Evolutionary conservation across 495 filamentous ascomycete genomes (phyloP).

Genomic region (Podospora pseudopauciseta): DNA sequence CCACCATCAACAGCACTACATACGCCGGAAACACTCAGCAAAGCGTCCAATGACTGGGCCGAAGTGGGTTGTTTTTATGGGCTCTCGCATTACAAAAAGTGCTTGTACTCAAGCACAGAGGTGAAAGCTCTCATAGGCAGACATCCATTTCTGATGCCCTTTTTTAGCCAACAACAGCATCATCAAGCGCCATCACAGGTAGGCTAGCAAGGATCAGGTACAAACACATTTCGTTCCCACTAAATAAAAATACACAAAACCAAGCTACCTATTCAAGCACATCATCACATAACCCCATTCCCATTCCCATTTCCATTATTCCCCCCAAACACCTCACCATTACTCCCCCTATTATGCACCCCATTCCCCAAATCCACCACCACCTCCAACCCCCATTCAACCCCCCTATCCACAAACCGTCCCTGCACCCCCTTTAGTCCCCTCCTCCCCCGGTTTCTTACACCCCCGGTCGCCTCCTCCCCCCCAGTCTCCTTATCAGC

Average conservation of each 20-base stretch:
- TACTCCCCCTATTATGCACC: neutral
- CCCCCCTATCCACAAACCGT: neutral
- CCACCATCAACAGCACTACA: too few relatives aligned
- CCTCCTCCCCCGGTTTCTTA: neutral
- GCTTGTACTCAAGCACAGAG: too few relatives aligned
- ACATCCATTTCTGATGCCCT: too few relatives aligned
- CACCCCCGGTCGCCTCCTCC: neutral
- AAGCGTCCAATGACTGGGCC: too few relatives aligned
- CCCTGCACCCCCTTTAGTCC: neutral
- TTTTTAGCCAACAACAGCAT: too few relatives aligned
- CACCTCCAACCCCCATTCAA: conserved; percentile 4
- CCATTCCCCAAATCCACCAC: neutral
- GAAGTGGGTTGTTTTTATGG: too few relatives aligned
- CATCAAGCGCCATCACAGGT: too few relatives aligned
- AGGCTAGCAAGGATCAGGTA: too few relatives aligned
- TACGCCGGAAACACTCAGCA: too few relatives aligned
- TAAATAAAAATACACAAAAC: neutral
- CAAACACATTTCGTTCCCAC: too few relatives aligned
- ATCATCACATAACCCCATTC: neutral
- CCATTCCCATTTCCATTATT: neutral
- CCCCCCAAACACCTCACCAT: neutral
- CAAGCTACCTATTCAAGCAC: neutral
- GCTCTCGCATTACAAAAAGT: too few relatives aligned
- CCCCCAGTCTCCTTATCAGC: neutral
- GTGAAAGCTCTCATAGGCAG: too few relatives aligned